phyloP scores from a whole-genome alignment of 2,329 filamentous ascomycete species.

The Coniochaeta sp. region DNA sequence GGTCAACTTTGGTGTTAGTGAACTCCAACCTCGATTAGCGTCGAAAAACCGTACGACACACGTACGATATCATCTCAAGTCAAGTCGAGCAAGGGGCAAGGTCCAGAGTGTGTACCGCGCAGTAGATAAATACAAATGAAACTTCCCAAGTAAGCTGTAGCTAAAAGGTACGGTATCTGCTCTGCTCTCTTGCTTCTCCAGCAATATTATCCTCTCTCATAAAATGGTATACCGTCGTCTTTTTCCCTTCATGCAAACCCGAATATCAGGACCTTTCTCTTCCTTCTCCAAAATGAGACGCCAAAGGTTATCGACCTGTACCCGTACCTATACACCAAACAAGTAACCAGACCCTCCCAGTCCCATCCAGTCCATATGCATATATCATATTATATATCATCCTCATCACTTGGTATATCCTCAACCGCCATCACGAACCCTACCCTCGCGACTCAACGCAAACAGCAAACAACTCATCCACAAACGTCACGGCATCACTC shows the following conservation, averaged over 20 bases:
- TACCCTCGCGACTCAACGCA: slow-evolving; percentile 9
- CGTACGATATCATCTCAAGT: too few species aligned
- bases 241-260: not conserved
- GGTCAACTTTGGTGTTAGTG: too few species aligned
- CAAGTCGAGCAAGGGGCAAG: too few species aligned
- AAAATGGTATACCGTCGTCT: not conserved
- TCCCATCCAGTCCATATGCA: not conserved
- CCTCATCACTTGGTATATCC: too few species aligned
- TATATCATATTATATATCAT: not conserved
- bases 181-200: too few species aligned
- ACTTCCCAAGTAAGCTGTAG: too few species aligned
- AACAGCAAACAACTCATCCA: slow-evolving; percentile 34
- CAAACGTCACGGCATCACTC: slow-evolving; percentile 30
- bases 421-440: not conserved
- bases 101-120: too few species aligned
- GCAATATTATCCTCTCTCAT: too few species aligned
- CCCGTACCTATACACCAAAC: not conserved
- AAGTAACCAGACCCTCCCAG: not conserved
- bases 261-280: not conserved
- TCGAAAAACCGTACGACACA: too few species aligned
- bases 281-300: not conserved
- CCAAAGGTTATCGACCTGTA: not conserved
- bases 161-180: too few species aligned
- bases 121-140: too few species aligned
- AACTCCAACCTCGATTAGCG: too few species aligned